These are phyloP conservation scores for Sporobolomyces roseus DNA, from an alignment of 768 basidiomycete genomes.

Conservation along the genomic window DNA sequence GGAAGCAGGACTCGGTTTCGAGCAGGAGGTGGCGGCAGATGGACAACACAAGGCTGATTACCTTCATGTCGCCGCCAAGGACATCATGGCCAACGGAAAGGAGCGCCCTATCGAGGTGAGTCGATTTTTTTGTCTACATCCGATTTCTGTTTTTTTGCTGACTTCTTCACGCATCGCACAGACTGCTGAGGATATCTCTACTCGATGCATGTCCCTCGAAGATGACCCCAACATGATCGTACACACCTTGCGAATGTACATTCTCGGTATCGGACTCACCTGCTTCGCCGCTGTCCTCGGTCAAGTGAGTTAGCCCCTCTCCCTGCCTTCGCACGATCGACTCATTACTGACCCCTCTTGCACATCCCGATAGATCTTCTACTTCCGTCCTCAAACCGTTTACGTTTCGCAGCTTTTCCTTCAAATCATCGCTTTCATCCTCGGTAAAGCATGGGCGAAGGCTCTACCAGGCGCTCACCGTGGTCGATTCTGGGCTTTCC, in stretches of 20 bases:
- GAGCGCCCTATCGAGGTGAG: constrained; percentile 33
- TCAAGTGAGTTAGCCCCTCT: constrained; percentile 11
- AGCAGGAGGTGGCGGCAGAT: constrained; percentile 10
- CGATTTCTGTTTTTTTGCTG: background rate
- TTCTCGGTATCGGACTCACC: constrained; percentile 46
- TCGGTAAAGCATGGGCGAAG: constrained; percentile 39
- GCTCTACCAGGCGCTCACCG: constrained; percentile 37
- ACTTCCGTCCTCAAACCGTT: constrained; percentile 48
- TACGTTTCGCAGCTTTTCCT: constrained; percentile 46
- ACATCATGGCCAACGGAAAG: constrained; percentile 20
- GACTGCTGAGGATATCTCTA: constrained; percentile 16
- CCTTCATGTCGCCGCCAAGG: constrained; percentile 9
- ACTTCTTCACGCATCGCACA: background rate
- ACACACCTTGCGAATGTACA: constrained; percentile 45
- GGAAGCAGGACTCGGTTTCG: background rate
- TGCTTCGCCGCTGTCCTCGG: constrained; percentile 45
- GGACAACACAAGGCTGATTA: constrained; percentile 3
- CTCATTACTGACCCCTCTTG: constrained; percentile 11
- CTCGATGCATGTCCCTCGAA: constrained; percentile 20
- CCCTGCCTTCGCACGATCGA: constrained; percentile 33
- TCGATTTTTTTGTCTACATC: background rate
- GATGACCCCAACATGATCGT: constrained; percentile 23
- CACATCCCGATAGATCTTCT: constrained; percentile 51
- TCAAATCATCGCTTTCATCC: constrained; percentile 45
- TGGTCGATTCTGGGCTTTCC: constrained; percentile 43